These are phyloP conservation scores for Eucalyptus camaldulensis DNA, from an alignment of 345 rosid species.

Conservation along the genomic window DNA sequence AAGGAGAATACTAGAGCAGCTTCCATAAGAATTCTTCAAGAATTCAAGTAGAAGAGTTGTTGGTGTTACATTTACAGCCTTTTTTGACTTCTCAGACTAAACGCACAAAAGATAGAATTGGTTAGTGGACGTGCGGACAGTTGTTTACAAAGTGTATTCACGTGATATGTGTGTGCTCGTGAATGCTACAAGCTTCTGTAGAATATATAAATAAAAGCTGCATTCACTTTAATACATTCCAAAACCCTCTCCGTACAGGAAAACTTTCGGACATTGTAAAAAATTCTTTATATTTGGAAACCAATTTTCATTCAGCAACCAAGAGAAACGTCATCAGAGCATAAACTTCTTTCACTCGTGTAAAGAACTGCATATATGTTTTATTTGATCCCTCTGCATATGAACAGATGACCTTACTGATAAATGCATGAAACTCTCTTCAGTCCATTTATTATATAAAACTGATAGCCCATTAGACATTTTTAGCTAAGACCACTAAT, in stretches of 20 bases:
- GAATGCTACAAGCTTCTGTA: background rate
- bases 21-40: slow-evolving; percentile 42
- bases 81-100: slow-evolving; percentile 89
- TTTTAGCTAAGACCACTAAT: no score
- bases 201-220: background rate
- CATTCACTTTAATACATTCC: background rate
- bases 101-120: background rate
- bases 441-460: no score
- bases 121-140: background rate
- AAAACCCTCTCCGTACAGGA: background rate
- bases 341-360: no score
- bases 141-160: background rate
- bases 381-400: no score
- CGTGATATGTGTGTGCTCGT: background rate
- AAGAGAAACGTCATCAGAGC: no score
- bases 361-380: no score
- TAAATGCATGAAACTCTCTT: no score
- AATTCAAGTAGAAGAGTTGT: slow-evolving; percentile 43
- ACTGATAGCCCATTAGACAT: no score
- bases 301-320: background rate
- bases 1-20: slow-evolving; percentile 37
- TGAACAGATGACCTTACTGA: no score
- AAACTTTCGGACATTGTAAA: background rate
- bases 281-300: background rate
- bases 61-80: slow-evolving; percentile 56